These are phyloP conservation scores for Pseudocercospora macadamiae DNA, from an alignment of 2,329 filamentous ascomycete species.

Conservation along the genomic window DNA sequence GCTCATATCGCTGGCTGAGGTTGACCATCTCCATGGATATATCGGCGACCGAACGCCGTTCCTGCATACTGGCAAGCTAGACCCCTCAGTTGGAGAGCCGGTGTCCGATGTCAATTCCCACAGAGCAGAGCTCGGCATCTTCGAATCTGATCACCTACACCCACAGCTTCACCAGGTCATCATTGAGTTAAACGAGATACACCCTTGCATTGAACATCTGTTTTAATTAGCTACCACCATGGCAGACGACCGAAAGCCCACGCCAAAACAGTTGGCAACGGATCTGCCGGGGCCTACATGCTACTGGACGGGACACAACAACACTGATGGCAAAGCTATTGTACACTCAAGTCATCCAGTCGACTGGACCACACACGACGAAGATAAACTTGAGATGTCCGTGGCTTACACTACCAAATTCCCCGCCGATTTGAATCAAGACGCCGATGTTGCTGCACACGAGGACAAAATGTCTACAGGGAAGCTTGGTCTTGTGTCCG, in stretches of 20 bases:
- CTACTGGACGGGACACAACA: slow-evolving; percentile 40
- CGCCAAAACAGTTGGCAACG: slow-evolving; percentile 34
- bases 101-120: not conserved
- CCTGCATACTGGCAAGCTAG: slow-evolving; percentile 2
- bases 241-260: slow-evolving; percentile 31
- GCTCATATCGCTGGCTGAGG: not conserved
- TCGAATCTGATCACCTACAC: not conserved
- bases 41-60: not conserved
- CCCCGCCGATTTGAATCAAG: slow-evolving; percentile 51
- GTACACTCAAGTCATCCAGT: slow-evolving; percentile 37
- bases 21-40: not conserved
- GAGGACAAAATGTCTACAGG: slow-evolving; percentile 43
- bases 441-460: slow-evolving; percentile 54
- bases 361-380: slow-evolving; percentile 40
- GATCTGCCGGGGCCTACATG: slow-evolving; percentile 38
- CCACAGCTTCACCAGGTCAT: not conserved
- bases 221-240: too few relatives aligned
- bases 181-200: not conserved
- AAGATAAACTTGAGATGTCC: slow-evolving; percentile 53
- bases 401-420: slow-evolving; percentile 57
- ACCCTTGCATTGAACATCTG: too few relatives aligned
- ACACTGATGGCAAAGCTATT: slow-evolving; percentile 37
- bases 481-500: slow-evolving; percentile 55
- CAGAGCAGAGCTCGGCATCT: not conserved
- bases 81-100: slow-evolving; percentile 9